Evolutionary conservation across 2,329 filamentous ascomycete genomes (phyloP).

Genomic region (Aureobasidium sp.): DNA sequence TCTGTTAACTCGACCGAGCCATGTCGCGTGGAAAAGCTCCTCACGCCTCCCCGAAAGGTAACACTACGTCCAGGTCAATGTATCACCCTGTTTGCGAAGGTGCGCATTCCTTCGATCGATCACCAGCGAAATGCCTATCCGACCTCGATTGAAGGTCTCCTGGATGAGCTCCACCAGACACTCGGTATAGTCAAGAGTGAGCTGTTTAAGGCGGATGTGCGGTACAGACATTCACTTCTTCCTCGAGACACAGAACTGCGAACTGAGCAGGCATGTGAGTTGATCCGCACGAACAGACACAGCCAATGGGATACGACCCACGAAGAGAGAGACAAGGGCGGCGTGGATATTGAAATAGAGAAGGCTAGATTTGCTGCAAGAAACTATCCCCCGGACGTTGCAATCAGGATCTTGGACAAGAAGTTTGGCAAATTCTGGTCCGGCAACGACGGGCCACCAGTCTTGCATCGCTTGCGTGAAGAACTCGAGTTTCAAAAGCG

Average conservation of each 20-base stretch:
- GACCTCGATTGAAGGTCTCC: not conserved
- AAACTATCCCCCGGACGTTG: constrained; percentile 12
- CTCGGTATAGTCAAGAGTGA: not conserved
- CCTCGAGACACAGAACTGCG: constrained; percentile 27
- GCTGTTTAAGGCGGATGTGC: constrained; percentile 22
- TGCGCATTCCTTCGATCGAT: not conserved
- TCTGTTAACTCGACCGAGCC: constrained; percentile 7
- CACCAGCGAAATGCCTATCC: not conserved
- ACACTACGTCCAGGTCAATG: constrained; percentile 10
- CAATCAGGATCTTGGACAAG: constrained; percentile 4
- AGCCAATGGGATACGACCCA: constrained; percentile 28
- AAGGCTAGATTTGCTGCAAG: constrained; percentile 13
- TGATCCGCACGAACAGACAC: constrained; percentile 27
- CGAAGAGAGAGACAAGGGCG: not conserved
- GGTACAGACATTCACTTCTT: constrained; percentile 30
- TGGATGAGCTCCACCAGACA: not conserved
- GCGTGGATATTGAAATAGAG: not conserved
- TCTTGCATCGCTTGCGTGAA: not conserved
- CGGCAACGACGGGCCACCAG: constrained; percentile 1
- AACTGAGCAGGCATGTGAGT: constrained; percentile 24
- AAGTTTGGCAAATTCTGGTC: constrained; percentile 11
- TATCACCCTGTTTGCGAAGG: constrained; percentile 8
- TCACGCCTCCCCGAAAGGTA: constrained; percentile 1
- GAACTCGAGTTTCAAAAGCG: constrained; percentile 11
- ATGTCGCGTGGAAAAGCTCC: constrained; percentile 6